Percentiles rank a stretch among this genome's conserved stretches.
Evolutionary conservation across 805 yeast genomes (phyloP).

Genomic region (Cyberlindnera suaveolens): DNA sequence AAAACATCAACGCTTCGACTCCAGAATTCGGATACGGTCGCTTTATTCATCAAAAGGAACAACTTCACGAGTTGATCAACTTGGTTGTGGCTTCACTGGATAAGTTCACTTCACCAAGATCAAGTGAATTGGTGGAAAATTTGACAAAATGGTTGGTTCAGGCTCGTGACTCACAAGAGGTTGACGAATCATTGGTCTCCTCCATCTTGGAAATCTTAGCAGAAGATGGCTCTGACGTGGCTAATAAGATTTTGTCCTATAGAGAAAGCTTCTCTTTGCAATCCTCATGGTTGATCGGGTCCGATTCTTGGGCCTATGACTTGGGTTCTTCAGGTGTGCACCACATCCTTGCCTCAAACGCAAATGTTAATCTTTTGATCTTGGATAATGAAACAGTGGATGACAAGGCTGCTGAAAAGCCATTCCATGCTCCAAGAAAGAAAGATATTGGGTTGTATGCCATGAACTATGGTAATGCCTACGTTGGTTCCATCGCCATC

Average conservation of each 20-base stretch:
- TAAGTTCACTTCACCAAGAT: conserved; percentile 36
- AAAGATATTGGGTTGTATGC: conserved; percentile 93
- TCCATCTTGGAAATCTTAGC: conserved; percentile 34
- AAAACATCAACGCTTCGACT: conserved; percentile 40
- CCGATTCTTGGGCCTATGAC: conserved; percentile 95
- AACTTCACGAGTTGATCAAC: conserved; percentile 28
- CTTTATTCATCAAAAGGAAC: conserved; percentile 51
- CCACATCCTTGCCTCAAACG: conserved; percentile 66
- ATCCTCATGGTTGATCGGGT: conserved; percentile 81
- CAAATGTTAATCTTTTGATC: conserved; percentile 76
- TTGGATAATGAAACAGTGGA: conserved; percentile 79
- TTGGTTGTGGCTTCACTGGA: conserved; percentile 27
- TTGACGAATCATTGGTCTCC: conserved; percentile 3
- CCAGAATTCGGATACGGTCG: conserved; percentile 90
- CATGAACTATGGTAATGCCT: conserved; percentile 84
- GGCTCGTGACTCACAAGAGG: conserved; percentile 29
- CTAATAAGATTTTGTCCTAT: conserved; percentile 40
- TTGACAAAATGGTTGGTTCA: conserved; percentile 68
- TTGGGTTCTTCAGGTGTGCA: conserved; percentile 90
- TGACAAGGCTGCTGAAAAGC: conserved; percentile 24
- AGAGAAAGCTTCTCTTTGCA: conserved; percentile 40
- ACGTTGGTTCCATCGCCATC: conserved; percentile 91
- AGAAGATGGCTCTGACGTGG: conserved; percentile 34
- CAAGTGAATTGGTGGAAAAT: conserved; percentile 43
- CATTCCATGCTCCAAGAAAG: conserved; percentile 49